Conservation (phyloP, 495 filamentous ascomycete genomes). For the Hypoxylon perforatum region DNA sequence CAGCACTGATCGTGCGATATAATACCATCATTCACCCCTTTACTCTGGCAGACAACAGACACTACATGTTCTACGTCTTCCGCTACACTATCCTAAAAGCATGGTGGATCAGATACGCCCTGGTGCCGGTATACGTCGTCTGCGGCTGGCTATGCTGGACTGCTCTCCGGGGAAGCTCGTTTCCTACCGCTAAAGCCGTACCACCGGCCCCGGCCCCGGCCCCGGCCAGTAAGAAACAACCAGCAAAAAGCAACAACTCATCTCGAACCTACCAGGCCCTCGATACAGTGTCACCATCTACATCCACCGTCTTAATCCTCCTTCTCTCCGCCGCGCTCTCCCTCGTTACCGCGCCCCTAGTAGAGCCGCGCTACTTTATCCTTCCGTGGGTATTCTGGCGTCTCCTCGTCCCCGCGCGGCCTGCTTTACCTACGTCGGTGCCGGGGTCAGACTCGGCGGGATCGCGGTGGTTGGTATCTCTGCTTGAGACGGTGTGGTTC, state of each 20-base stretch:
- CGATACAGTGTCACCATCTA: constrained; percentile 32
- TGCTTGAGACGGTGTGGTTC: constrained; percentile 84
- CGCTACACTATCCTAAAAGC: constrained; percentile 78
- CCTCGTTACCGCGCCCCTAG: constrained; percentile 86
- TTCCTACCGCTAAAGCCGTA: not conserved
- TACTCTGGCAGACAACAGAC: constrained; percentile 93
- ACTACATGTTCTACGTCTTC: constrained; percentile 97
- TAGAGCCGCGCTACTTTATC: constrained; percentile 95
- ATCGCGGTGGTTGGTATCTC: constrained; percentile 52
- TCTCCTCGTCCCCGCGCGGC: constrained; percentile 71
- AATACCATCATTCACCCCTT: constrained; percentile 98
- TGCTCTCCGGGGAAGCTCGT: constrained; percentile 46
- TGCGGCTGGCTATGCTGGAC: constrained; percentile 70
- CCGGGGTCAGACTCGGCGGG: constrained; percentile 14
- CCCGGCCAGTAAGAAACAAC: not conserved
- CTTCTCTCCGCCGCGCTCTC: constrained; percentile 77
- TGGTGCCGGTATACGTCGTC: constrained; percentile 66
- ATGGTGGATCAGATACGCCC: constrained; percentile 71
- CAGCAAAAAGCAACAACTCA: not conserved
- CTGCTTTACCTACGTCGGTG: constrained; percentile 35
- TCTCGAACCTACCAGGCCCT: not conserved
- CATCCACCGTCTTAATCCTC: constrained; percentile 68
- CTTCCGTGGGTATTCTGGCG: constrained; percentile 96
- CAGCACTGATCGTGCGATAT: constrained; percentile 70
- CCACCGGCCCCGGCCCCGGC: not conserved